Evolutionary conservation across 1,139 yeast genomes (phyloP).

Genomic region (Hansenula anomala): DNA sequence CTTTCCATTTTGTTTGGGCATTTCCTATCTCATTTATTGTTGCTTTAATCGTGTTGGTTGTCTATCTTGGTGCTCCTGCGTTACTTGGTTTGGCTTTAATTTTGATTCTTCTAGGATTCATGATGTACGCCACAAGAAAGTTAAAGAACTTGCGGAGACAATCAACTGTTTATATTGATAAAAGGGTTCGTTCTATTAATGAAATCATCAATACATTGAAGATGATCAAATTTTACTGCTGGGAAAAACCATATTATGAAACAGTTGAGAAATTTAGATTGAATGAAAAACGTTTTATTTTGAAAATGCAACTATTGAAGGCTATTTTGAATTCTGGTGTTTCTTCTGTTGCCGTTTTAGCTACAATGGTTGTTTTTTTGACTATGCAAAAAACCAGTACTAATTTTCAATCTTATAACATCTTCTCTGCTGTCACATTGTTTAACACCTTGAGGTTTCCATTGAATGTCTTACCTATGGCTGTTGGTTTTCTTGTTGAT

Average conservation of each 20-base stretch:
- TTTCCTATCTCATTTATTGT: conserved; percentile 51
- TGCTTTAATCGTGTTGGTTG: conserved; percentile 51
- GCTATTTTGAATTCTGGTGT: conserved; percentile 37
- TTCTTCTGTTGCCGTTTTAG: conserved; percentile 50
- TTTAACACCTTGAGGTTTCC: conserved; percentile 67
- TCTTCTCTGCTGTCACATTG: conserved; percentile 67
- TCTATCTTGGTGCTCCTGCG: conserved; percentile 62
- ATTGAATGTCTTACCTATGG: conserved; percentile 50
- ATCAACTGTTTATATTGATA: conserved; percentile 50
- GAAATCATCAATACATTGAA: conserved; percentile 64
- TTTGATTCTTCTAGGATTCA: conserved; percentile 25
- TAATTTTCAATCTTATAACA: conserved; percentile 48
- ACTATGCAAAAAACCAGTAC: conserved; percentile 43
- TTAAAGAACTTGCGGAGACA: conserved; percentile 38
- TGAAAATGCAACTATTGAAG: conserved; percentile 40
- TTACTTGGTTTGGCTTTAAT: conserved; percentile 54
- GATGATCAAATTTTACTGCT: conserved; percentile 66
- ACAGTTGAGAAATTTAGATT: conserved; percentile 42
- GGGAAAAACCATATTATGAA: conserved; percentile 59
- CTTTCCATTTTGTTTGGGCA: conserved; percentile 52
- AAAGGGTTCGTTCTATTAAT: conserved; percentile 54
- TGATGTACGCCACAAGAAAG: conserved; percentile 30
- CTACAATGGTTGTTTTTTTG: conserved; percentile 64
- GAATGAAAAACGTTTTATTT: conserved; percentile 44
- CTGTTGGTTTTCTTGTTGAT: conserved; percentile 45